These are phyloP conservation scores for Osmanthus fragrans DNA, from an alignment of 257 asterid genomes.

Conservation along the genomic window DNA sequence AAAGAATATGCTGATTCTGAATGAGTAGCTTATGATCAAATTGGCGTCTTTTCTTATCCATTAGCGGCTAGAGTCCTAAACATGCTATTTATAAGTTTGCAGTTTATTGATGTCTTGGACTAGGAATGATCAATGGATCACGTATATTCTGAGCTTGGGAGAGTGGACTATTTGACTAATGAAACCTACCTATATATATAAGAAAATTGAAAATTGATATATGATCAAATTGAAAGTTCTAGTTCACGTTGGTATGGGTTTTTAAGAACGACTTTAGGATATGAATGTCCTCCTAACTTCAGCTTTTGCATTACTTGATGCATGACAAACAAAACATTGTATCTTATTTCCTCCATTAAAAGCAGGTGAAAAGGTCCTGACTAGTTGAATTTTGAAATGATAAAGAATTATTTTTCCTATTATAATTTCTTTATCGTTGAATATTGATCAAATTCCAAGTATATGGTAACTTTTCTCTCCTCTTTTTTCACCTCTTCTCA, in stretches of 20 bases:
- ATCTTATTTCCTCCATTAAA: no score
- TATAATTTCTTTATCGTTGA: not conserved
- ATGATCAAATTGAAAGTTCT: no score
- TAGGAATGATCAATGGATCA: not conserved
- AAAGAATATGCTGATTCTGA: not conserved
- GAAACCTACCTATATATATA: no score
- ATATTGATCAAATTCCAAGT: not conserved
- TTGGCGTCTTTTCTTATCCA: not conserved
- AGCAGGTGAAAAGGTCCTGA: no score
- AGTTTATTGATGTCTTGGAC: not conserved
- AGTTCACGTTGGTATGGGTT: no score
- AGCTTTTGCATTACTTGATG: not conserved
- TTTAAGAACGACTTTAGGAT: no score
- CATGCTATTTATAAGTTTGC: not conserved
- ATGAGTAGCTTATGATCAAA: not conserved
- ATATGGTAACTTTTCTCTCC: not conserved
- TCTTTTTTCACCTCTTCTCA: not conserved
- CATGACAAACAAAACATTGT: not conserved
- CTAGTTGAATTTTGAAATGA: no score
- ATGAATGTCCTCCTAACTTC: no score
- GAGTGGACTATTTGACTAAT: not conserved
- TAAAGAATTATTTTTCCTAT: not conserved
- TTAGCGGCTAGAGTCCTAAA: not conserved
- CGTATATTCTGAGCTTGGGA: not conserved
- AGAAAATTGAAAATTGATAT: no score